Evolutionary conservation across 2,329 filamentous ascomycete genomes (phyloP).

Genomic region (Alternaria alternata): DNA sequence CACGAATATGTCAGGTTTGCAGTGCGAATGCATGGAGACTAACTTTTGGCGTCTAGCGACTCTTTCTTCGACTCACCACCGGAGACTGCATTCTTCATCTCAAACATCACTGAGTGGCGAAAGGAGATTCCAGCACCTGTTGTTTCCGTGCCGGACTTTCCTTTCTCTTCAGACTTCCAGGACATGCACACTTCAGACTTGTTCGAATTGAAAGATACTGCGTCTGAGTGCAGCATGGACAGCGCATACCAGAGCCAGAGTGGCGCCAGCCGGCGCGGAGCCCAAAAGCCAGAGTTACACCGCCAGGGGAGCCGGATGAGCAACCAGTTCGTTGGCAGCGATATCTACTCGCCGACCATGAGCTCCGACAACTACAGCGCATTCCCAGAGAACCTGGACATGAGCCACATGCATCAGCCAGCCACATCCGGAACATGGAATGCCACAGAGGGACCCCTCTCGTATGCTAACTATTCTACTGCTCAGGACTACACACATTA

Average conservation of each 20-base stretch:
- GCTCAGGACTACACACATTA: slow-evolving; percentile 48
- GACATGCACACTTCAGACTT: slow-evolving; percentile 47
- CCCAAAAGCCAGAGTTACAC: slow-evolving; percentile 36
- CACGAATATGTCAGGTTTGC: slow-evolving; percentile 24
- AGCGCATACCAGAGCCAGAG: slow-evolving; percentile 53
- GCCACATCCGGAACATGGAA: slow-evolving; percentile 42
- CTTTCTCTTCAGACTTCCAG: slow-evolving; percentile 45
- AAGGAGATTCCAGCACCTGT: slow-evolving; percentile 49
- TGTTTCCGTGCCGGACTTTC: slow-evolving; percentile 45
- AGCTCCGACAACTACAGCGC: slow-evolving; percentile 47
- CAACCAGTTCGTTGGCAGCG: slow-evolving; percentile 42
- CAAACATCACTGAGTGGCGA: slow-evolving; percentile 54
- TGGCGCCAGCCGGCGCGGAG: slow-evolving; percentile 46
- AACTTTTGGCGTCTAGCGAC: slow-evolving; percentile 50
- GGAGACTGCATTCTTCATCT: slow-evolving; percentile 46
- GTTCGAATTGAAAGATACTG: slow-evolving; percentile 48
- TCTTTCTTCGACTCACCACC: slow-evolving; percentile 49
- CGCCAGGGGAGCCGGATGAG: slow-evolving; percentile 41
- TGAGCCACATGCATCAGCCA: slow-evolving; percentile 46
- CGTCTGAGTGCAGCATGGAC: slow-evolving; percentile 54
- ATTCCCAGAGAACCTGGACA: slow-evolving; percentile 44
- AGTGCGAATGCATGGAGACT: slow-evolving; percentile 39
- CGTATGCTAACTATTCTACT: slow-evolving; percentile 50
- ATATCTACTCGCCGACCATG: slow-evolving; percentile 49
- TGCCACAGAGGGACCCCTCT: slow-evolving; percentile 39